Conservation (phyloP, 2,329 filamentous ascomycete species). For the Davidsoniella australis region DNA sequence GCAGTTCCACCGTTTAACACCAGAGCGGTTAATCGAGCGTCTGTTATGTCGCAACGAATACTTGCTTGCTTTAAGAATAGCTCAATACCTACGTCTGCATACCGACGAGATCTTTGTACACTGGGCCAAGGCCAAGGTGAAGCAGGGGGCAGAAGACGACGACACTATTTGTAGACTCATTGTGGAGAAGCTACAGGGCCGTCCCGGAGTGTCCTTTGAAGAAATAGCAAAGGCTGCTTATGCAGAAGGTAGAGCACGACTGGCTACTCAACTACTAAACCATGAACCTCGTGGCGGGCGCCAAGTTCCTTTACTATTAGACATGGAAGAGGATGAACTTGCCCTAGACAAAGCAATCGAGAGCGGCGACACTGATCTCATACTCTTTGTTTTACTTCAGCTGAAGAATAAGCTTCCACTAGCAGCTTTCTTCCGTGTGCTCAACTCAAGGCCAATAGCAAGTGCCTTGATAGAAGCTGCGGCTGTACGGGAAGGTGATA, state of each 20-base stretch:
- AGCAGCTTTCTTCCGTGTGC: slow-evolving; percentile 79
- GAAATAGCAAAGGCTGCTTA: slow-evolving; percentile 84
- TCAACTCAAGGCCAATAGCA: slow-evolving; percentile 71
- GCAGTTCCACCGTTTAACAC: slow-evolving; percentile 79
- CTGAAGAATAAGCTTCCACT: slow-evolving; percentile 81
- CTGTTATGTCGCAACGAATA: slow-evolving; percentile 84
- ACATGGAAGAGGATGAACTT: slow-evolving; percentile 89
- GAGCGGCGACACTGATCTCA: slow-evolving; percentile 82
- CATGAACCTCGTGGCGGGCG: slow-evolving; percentile 90
- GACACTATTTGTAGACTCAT: slow-evolving; percentile 74
- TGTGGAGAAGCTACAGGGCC: slow-evolving; percentile 70
- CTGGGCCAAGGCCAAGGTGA: slow-evolving; percentile 92
- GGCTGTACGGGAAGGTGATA: slow-evolving; percentile 51
- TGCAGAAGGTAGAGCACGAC: slow-evolving; percentile 74
- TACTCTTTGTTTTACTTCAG: slow-evolving; percentile 76
- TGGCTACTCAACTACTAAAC: slow-evolving; percentile 82
- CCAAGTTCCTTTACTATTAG: slow-evolving; percentile 81
- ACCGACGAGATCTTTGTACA: slow-evolving; percentile 87
- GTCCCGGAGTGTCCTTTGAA: slow-evolving; percentile 88
- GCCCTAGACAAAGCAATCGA: slow-evolving; percentile 94
- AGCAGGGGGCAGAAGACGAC: slow-evolving; percentile 68
- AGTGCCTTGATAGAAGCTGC: slow-evolving; percentile 79
- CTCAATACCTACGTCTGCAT: slow-evolving; percentile 70
- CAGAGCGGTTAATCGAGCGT: slow-evolving; percentile 71
- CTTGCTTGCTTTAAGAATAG: slow-evolving; percentile 72